Conservation (phyloP, 2,329 filamentous ascomycete genomes). For the Penicillium sp. region DNA sequence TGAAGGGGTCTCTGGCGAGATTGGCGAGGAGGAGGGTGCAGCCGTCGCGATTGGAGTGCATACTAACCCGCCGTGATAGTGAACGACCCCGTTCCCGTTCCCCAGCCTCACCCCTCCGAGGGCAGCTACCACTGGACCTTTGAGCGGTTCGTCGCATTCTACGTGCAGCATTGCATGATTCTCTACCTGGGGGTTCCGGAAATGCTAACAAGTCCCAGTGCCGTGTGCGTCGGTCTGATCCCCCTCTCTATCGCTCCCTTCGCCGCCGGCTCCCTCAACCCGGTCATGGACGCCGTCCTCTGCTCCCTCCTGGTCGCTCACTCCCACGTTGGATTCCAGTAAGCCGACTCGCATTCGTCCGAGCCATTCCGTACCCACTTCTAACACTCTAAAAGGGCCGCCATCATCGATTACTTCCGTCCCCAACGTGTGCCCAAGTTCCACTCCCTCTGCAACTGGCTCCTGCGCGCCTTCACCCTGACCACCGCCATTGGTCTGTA, state of each 20-base stretch:
- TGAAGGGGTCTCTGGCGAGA: neutral
- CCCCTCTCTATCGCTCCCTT: slow-evolving; percentile 91
- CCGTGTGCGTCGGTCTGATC: slow-evolving; percentile 78
- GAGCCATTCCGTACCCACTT: neutral
- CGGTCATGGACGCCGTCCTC: slow-evolving; percentile 81
- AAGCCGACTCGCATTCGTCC: slow-evolving; percentile 36
- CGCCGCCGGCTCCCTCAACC: slow-evolving; percentile 88
- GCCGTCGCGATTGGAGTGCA: neutral
- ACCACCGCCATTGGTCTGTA: slow-evolving; percentile 87
- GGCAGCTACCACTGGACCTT: slow-evolving; percentile 99
- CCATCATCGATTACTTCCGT: slow-evolving; percentile 92
- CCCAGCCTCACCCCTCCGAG: slow-evolving; percentile 73
- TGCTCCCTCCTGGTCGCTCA: slow-evolving; percentile 84
- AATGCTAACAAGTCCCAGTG: slow-evolving; percentile 49
- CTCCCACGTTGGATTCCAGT: slow-evolving; percentile 94
- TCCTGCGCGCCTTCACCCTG: slow-evolving; percentile 76
- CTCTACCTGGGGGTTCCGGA: neutral
- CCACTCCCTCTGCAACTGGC: slow-evolving; percentile 73
- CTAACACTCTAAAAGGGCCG: slow-evolving; percentile 53
- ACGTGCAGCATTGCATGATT: neutral
- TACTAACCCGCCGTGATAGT: slow-evolving; percentile 54
- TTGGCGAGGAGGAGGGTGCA: neutral
- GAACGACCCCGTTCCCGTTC: slow-evolving; percentile 83
- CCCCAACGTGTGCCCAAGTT: slow-evolving; percentile 68
- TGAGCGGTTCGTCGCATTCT: slow-evolving; percentile 63